phyloP scores from a whole-genome alignment of 306 rosid genomes.

The Acacia crassicarpa region DNA sequence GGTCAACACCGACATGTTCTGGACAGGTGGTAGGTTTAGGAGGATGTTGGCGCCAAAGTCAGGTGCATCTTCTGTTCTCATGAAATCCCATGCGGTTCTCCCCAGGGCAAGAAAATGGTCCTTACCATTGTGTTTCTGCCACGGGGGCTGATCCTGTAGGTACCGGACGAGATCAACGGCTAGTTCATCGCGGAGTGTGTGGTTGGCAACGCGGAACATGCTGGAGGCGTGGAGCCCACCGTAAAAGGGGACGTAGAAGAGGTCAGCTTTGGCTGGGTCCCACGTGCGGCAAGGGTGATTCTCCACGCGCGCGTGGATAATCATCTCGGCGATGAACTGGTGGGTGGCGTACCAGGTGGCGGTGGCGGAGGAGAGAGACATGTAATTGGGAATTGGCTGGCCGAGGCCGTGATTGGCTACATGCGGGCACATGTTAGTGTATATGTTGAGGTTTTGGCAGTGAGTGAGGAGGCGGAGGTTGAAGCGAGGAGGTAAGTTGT shows the following conservation, averaged over 20 bases:
- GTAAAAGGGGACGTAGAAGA: slow-evolving; percentile 85
- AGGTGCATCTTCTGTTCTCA: slow-evolving; percentile 43
- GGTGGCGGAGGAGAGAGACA: slow-evolving; percentile 20
- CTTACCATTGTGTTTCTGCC: slow-evolving; percentile 40
- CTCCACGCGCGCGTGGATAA: slow-evolving; percentile 74
- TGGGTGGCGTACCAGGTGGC: slow-evolving; percentile 73
- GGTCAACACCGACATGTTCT: slow-evolving; percentile 90
- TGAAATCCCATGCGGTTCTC: slow-evolving; percentile 89
- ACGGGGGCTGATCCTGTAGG: slow-evolving; percentile 37
- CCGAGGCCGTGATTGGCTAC: slow-evolving; percentile 78
- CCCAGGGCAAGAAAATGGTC: slow-evolving; percentile 80
- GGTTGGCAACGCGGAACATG: slow-evolving; percentile 58
- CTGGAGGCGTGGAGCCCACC: slow-evolving; percentile 82
- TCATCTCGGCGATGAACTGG: slow-evolving; percentile 85
- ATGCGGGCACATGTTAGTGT: slow-evolving; percentile 91
- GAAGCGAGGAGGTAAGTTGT: slow-evolving; percentile 64
- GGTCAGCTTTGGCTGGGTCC: slow-evolving; percentile 53
- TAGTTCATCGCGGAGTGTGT: slow-evolving; percentile 52
- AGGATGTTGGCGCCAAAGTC: slow-evolving; percentile 77
- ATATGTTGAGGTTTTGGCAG: slow-evolving; percentile 62
- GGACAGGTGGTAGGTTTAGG: slow-evolving; percentile 56
- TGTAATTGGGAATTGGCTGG: slow-evolving; percentile 33
- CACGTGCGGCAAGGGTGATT: slow-evolving; percentile 76
- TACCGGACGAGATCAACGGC: slow-evolving; percentile 44
- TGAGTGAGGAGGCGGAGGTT: slow-evolving; percentile 57